A percentile compares a stretch with the other conserved stretches of the same genome.
Evolutionary conservation across 2,329 filamentous ascomycete species (phyloP).

Genomic region (Fusarium sp.): DNA sequence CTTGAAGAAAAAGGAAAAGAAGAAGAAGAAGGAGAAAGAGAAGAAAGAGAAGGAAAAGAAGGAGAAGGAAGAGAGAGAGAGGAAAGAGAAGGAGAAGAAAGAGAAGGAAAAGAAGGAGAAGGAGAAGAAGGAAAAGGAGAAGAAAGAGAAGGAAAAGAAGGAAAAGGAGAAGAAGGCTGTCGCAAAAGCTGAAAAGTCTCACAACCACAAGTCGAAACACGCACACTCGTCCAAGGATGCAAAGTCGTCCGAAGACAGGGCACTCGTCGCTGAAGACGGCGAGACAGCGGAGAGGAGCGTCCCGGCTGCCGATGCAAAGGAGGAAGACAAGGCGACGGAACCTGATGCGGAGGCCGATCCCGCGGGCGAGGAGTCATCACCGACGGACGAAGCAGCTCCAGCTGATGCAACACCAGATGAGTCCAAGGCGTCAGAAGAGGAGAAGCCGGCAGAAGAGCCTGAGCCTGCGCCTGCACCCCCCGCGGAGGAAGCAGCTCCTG

Average conservation of each 20-base stretch:
- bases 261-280: not conserved
- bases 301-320: not conserved
- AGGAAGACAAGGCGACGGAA: conserved; percentile 17
- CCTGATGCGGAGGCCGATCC: conserved; percentile 14
- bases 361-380: not conserved
- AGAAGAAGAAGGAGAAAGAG: conserved; percentile 33
- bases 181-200: conserved; percentile 34
- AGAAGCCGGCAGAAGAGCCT: conserved; percentile 4
- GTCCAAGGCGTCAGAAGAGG: not conserved
- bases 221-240: conserved; percentile 28
- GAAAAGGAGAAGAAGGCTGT: conserved; percentile 34
- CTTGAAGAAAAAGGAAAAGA: conserved; percentile 27
- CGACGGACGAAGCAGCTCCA: not conserved
- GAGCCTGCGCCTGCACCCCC: not conserved
- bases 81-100: conserved; percentile 31
- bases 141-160: conserved; percentile 29
- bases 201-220: conserved; percentile 38
- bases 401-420: not conserved
- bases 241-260: conserved; percentile 12
- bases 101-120: conserved; percentile 28
- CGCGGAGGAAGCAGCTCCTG: not conserved
- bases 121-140: conserved; percentile 29
- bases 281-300: conserved; percentile 12
- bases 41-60: conserved; percentile 35
- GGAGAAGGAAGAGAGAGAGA: conserved; percentile 58